phyloP scores from a whole-genome alignment of 306 rosid species.

The Echinosophora koreensis region DNA sequence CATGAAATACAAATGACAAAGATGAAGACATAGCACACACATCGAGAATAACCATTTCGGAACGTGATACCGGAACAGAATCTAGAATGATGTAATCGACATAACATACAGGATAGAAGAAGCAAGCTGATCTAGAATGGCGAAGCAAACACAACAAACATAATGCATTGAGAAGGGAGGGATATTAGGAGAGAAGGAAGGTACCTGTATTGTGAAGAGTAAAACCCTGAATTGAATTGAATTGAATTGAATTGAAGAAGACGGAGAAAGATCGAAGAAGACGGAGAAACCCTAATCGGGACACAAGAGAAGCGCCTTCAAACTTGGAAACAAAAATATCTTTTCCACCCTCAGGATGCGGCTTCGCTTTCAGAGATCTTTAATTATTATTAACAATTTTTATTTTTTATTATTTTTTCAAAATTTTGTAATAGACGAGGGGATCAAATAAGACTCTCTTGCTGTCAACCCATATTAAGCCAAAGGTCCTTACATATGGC shows the following conservation, averaged over 20 bases:
- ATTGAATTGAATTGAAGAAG: conserved; percentile 4
- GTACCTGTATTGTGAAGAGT: conserved; percentile 18
- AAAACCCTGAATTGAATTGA: no score
- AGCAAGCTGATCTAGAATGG: conserved; percentile 35
- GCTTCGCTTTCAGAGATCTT: background rate
- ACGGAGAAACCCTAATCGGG: conserved; percentile 61
- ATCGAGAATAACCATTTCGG: background rate
- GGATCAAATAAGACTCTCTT: conserved; percentile 23
- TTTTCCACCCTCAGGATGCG: background rate
- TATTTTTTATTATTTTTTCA: background rate
- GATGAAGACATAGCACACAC: background rate
- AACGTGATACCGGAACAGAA: background rate
- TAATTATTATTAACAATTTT: no score
- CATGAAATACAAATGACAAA: background rate
- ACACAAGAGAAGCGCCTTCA: conserved; percentile 44
- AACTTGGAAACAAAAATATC: conserved; percentile 58
- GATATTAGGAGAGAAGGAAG: background rate
- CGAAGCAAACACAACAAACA: background rate
- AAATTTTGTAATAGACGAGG: background rate
- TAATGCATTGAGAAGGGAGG: background rate
- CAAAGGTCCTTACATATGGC: background rate
- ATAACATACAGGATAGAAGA: background rate
- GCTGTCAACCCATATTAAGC: conserved; percentile 20
- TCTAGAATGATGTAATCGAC: background rate
- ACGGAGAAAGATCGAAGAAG: conserved; percentile 42